Percentiles rank a stretch among this genome's conserved stretches.
Conservation (phyloP, 176 grass and related monocot genomes). For the Ensete ventricosum region DNA sequence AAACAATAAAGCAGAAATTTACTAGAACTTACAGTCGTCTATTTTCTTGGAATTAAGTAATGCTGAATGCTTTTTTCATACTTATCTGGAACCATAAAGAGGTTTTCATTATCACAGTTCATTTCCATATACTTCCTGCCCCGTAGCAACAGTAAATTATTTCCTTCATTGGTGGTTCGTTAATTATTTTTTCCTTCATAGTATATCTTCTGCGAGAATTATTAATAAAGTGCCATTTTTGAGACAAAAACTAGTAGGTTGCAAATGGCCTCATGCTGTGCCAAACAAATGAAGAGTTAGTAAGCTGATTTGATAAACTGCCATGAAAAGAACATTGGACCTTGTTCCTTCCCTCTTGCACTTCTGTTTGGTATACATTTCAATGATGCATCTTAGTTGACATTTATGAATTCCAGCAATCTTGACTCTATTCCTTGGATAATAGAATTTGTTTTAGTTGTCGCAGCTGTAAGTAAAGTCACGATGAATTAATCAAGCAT, state of each 20-base stretch:
- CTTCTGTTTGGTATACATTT: background rate
- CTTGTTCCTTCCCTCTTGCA: no score
- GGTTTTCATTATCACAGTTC: background rate
- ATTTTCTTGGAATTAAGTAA: background rate
- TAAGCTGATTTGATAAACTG: no score
- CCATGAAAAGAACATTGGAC: no score
- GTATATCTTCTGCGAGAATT: background rate
- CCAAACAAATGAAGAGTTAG: background rate
- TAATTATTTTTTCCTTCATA: background rate
- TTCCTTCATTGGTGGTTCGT: background rate
- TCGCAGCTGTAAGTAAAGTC: background rate
- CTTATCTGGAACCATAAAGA: background rate
- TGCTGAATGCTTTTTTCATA: background rate
- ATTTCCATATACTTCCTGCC: background rate
- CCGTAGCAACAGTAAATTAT: no score
- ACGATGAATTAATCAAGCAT: background rate
- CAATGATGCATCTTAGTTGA: background rate
- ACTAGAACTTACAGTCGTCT: background rate
- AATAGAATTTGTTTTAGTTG: background rate
- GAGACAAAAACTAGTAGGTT: background rate
- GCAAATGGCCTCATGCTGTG: background rate
- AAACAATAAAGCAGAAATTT: background rate
- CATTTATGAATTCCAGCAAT: background rate
- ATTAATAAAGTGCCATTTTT: background rate
- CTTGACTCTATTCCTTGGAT: background rate